Evolutionary conservation across 2,329 filamentous ascomycete species (phyloP).

Genomic region (Hirsutella minnesotensis): DNA sequence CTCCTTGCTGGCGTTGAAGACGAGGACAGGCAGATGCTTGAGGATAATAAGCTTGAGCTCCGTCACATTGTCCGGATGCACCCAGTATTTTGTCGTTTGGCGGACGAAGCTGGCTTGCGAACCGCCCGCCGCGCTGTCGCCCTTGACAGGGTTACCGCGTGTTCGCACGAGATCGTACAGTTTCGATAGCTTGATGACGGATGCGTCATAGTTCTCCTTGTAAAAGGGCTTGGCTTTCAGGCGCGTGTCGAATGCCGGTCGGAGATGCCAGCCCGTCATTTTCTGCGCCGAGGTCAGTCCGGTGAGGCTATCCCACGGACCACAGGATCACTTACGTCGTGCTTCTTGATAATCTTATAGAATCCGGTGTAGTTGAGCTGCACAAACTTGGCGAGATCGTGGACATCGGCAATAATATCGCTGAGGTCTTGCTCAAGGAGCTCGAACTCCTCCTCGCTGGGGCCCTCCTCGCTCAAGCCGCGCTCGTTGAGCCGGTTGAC

Average conservation of each 20-base stretch:
- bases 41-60: constrained; percentile 96
- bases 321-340: constrained; percentile 57
- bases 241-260: constrained; percentile 88
- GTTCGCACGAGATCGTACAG: constrained; percentile 93
- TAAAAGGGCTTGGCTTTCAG: constrained; percentile 97
- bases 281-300: constrained; percentile 49
- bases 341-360: constrained; percentile 99
- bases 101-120: constrained; percentile 91
- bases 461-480: constrained; percentile 43
- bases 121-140: constrained; percentile 83
- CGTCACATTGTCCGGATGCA: constrained; percentile 95
- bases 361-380: constrained; percentile 98
- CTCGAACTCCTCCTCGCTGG: constrained; percentile 86
- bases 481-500: constrained; percentile 61
- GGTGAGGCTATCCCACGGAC: constrained; percentile 4
- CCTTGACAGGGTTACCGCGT: constrained; percentile 81
- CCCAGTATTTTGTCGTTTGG: constrained; percentile 99
- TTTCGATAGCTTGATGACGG: constrained; percentile 87
- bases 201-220: constrained; percentile 96
- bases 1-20: constrained; percentile 96
- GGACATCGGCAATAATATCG: constrained; percentile 96
- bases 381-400: constrained; percentile 95
- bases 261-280: constrained; percentile 85
- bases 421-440: constrained; percentile 88
- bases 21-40: constrained; percentile 91